These are phyloP conservation scores for Apiospora aurea DNA, from an alignment of 2,329 filamentous ascomycete species.

Conservation along the genomic window DNA sequence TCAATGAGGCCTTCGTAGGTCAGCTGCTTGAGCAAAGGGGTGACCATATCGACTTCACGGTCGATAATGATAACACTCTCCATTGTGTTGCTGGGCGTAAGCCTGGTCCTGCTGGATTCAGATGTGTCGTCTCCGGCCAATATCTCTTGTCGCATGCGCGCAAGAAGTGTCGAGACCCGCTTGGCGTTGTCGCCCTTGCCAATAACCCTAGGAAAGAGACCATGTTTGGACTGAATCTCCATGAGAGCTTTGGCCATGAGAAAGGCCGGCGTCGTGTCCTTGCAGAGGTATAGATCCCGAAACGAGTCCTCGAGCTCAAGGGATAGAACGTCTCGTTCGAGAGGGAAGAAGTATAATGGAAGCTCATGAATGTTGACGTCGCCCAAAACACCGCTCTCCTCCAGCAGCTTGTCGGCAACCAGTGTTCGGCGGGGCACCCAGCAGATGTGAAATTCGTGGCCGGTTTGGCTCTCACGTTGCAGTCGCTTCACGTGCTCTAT, in stretches of 20 bases:
- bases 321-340: slow-evolving; percentile 91
- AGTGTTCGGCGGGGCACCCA: slow-evolving; percentile 94
- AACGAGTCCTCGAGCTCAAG: slow-evolving; percentile 90
- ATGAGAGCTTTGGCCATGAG: slow-evolving; percentile 91
- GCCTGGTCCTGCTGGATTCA: slow-evolving; percentile 67
- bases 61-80: slow-evolving; percentile 96
- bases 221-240: slow-evolving; percentile 90
- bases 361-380: slow-evolving; percentile 90
- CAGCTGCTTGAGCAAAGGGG: slow-evolving; percentile 88
- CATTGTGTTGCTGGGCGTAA: slow-evolving; percentile 85
- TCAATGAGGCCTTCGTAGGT: slow-evolving; percentile 97
- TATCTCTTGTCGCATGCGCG: slow-evolving; percentile 90
- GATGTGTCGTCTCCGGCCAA: slow-evolving; percentile 77
- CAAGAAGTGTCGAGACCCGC: slow-evolving; percentile 82
- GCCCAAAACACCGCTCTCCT: slow-evolving; percentile 91
- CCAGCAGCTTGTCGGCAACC: slow-evolving; percentile 88
- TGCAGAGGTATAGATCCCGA: slow-evolving; percentile 84
- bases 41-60: slow-evolving; percentile 92
- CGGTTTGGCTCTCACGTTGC: slow-evolving; percentile 84
- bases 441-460: slow-evolving; percentile 96
- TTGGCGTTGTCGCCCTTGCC: slow-evolving; percentile 97
- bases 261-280: slow-evolving; percentile 91
- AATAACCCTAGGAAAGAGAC: slow-evolving; percentile 91
- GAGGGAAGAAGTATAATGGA: slow-evolving; percentile 86
- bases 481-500: slow-evolving; percentile 90